Evolutionary conservation across 2,329 filamentous ascomycete species (phyloP), one percentile per base, ranked within the genome.

Genomic region (Ampelomyces quisqualis): DNA sequence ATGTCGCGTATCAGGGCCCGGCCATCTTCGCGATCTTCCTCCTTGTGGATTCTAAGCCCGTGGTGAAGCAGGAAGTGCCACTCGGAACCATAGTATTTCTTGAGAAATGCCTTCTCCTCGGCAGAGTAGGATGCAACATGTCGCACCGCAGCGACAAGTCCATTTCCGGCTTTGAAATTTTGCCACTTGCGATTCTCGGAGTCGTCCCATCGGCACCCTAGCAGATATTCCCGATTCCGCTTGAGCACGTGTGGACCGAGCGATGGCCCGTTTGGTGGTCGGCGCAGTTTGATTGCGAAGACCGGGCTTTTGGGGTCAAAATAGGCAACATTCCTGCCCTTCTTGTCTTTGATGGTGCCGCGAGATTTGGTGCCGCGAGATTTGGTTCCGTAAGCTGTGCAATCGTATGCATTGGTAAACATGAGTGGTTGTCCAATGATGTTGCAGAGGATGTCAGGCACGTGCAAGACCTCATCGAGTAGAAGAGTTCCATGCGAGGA

Each of bases 11-110:
- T 28, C 20, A 70, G 61, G 3, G 7, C 9, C 7, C 65, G 47
- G 4, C 68, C 68, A 34, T 69, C 57, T 34, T 54, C 64, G 20
- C 69, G 67, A 38, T 72, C 61, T 30, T 70, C 63, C 3, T 70
- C 64, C 7, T 67, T 62, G 45, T 64, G 45, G 32, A 72, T 70
- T 11, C 41, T 64, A 15, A 71, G 50, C 0, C 61, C 58, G 39
- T 62, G 40, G 5, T 19, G 13, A 2, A 20, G 23, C 3, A 72
- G 56, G 38, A 72, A 71, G 7, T 63, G 45, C 44, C 57, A 70
- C 41, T 71, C 64, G 22, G 43, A 44, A 7, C 49, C 40, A 24
- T 52, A 71, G 35, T 70, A 10, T 6, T 54, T 29, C 35, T 67
- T 69, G 23, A 72, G 49, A 57, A 64, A 73, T n/a, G 37, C 17